Conservation (phyloP, 2,329 filamentous ascomycete genomes). For the Fusarium azukiicola region DNA sequence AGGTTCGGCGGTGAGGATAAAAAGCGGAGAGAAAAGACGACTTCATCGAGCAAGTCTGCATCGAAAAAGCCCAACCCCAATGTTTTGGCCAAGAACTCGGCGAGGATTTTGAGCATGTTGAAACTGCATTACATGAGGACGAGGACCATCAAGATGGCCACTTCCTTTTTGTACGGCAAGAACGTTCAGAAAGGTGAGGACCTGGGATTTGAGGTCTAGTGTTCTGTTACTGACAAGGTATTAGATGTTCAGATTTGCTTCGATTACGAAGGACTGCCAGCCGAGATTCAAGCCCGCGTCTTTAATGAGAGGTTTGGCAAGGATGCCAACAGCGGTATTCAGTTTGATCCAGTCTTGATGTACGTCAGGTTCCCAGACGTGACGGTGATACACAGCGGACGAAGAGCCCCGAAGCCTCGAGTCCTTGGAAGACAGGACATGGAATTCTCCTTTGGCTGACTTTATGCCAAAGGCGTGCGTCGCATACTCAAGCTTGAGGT, state of each 20-base stretch:
- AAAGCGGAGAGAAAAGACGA: neutral
- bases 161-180: constrained; percentile 22
- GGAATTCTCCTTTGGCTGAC: constrained; percentile 33
- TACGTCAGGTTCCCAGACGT: constrained; percentile 26
- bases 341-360: constrained; percentile 18
- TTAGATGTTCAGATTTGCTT: constrained; percentile 28
- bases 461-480: constrained; percentile 24
- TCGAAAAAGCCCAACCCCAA: neutral
- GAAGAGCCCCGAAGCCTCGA: neutral
- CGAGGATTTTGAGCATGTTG: constrained; percentile 7
- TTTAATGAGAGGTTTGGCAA: constrained; percentile 22
- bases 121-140: constrained; percentile 33
- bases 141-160: constrained; percentile 17
- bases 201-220: too few species aligned
- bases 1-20: neutral
- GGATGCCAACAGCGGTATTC: neutral
- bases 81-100: constrained; percentile 8
- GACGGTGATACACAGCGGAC: neutral
- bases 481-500: constrained; percentile 28
- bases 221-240: neutral
- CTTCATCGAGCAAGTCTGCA: neutral
- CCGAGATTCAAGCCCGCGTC: neutral
- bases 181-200: constrained; percentile 19
- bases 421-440: constrained; percentile 17
- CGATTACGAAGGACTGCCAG: constrained; percentile 24